Base-by-base conservation (phyloP, 2,329 filamentous ascomycete species). In the Leptosphaerulina australis region DNA sequence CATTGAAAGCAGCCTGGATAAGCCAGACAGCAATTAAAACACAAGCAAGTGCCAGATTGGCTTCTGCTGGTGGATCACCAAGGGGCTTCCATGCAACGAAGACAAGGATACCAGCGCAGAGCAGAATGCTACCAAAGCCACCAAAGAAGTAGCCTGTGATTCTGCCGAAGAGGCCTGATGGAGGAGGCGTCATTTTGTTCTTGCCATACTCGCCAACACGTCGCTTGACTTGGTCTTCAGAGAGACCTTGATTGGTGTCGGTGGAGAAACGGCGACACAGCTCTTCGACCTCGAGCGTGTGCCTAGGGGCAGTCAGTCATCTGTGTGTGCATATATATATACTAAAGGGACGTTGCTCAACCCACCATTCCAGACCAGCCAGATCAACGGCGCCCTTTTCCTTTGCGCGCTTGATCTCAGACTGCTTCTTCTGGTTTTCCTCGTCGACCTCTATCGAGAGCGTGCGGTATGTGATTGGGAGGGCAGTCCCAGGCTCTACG, bases 71-170 rank as follows among this genome's bases (percentile, higher is more conserved):
- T n/a, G 88, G 88, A 8, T 88, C 66, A 4, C 88, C 88, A 0
- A 92, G 81, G 0, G 88, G 89, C 56, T 83, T 86, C 88, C 88
- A 92, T 2, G 88, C 84, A 50, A 92, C 75, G 63, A 91, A 90
- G 39, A 92, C 88, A 2, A 92, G 79, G 26, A 91, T 81, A 15
- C 82, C 78, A 14, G 87, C 88, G 2, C 85, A 65, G 5, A 91
- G 79, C 3, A 92, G 78, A 40, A 93, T 83, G 1, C 83, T 79
- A 2, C 88, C 88, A 59, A 92, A 93, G 1, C 88, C 88, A 57
- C 86, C 86, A 74, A 91, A 91, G 61, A 91, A 85, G 71, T 92
- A 92, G 14, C 82, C 82, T 25, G 86, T 72, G 4, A 85, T 79
- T 53, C 83, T 83, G 33, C 77, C 76, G 34, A 84, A 68, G 55